A percentile compares a stretch with the other conserved stretches of the same genome.
Evolutionary conservation across 306 rosid genomes (phyloP).

Genomic region (Cucumis melo): DNA sequence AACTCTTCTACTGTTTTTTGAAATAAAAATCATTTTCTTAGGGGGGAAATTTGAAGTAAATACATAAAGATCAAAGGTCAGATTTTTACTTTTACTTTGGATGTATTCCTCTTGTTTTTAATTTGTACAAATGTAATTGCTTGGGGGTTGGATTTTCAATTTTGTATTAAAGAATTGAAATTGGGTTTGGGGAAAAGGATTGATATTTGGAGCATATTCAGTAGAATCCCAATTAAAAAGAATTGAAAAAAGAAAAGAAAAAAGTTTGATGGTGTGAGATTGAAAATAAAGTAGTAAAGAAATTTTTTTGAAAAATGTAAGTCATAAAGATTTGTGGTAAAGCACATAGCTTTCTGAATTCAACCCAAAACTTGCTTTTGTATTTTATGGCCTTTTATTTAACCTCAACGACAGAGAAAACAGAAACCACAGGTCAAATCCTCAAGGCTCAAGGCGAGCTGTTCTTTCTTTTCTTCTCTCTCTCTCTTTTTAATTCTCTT

Average conservation of each 20-base stretch:
- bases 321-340: conserved; percentile 4
- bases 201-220: neutral
- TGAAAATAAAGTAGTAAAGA: neutral
- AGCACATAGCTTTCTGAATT: conserved; percentile 12
- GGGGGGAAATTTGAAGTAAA: neutral
- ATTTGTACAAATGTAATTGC: neutral
- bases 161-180: neutral
- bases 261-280: neutral
- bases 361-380: conserved; percentile 9
- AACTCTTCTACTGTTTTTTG: neutral
- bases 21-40: too few relatives aligned
- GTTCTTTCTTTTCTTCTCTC: neutral
- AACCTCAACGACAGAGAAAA: conserved; percentile 15
- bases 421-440: conserved; percentile 33
- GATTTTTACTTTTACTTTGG: neutral
- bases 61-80: neutral
- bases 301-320: neutral
- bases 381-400: conserved; percentile 11
- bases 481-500: neutral
- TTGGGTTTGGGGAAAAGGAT: neutral
- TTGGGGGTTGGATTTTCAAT: neutral
- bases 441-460: neutral
- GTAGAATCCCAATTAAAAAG: neutral
- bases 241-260: neutral
- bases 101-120: neutral